Evolutionary conservation across 1,284 basidiomycete species (phyloP).

Genomic region (Phellopilus nigrolimitatus): DNA sequence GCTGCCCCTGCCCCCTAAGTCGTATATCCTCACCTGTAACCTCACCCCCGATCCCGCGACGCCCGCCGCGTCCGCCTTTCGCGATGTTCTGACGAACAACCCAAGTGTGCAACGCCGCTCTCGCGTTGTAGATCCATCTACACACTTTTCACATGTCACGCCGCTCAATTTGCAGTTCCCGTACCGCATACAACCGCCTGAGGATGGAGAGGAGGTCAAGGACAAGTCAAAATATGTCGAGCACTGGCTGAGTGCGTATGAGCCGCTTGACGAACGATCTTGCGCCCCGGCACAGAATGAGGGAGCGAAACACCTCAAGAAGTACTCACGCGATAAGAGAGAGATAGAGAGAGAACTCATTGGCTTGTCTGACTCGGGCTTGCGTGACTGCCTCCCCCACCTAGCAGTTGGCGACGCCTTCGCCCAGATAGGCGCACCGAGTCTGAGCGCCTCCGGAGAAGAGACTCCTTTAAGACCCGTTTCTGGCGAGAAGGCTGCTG

Average conservation of each 20-base stretch:
- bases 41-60: constrained; percentile 66
- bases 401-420: constrained; percentile 85
- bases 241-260: constrained; percentile 40
- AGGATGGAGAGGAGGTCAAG: constrained; percentile 39
- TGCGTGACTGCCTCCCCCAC: constrained; percentile 77
- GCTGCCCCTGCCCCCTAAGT: constrained; percentile 58
- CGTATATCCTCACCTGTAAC: constrained; percentile 59
- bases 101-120: constrained; percentile 76
- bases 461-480: constrained; percentile 26
- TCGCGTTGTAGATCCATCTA: constrained; percentile 50
- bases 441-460: constrained; percentile 33
- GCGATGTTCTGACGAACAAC: constrained; percentile 41
- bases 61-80: constrained; percentile 47
- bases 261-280: constrained; percentile 15
- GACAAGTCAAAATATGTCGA: constrained; percentile 67
- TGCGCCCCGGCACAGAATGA: constrained; percentile 3
- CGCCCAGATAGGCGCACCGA: constrained; percentile 51
- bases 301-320: constrained; percentile 32
- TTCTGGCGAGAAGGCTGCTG: constrained; percentile 36
- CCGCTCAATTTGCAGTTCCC: constrained; percentile 87
- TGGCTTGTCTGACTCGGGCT: constrained; percentile 58
- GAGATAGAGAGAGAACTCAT: constrained; percentile 65
- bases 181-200: constrained; percentile 63
- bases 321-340: constrained; percentile 48
- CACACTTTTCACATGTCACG: constrained; percentile 79